Evolutionary conservation across 2,329 filamentous ascomycete species (phyloP).

Genomic region (Tolypocladium amazonense): DNA sequence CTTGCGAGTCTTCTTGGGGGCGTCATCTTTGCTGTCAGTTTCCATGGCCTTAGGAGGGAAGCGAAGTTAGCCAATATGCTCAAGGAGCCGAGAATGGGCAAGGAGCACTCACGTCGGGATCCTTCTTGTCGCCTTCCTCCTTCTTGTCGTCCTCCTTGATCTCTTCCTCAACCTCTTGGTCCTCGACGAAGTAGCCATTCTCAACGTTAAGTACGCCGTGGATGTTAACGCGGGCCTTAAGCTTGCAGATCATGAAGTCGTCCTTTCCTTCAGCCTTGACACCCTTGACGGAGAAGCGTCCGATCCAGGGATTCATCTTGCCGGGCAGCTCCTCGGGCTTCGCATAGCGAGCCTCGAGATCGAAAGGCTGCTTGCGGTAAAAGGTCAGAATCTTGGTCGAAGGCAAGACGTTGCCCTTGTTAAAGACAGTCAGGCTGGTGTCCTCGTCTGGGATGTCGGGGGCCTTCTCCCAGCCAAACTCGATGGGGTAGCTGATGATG

Average conservation of each 20-base stretch:
- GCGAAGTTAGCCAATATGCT: constrained; percentile 13
- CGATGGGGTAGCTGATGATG: constrained; percentile 95
- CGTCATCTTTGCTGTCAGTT: constrained; percentile 59
- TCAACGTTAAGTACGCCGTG: constrained; percentile 95
- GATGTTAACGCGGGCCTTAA: constrained; percentile 93
- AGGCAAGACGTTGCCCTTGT: constrained; percentile 91
- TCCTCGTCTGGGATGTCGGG: constrained; percentile 97
- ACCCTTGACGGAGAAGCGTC: constrained; percentile 93
- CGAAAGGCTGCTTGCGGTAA: constrained; percentile 96
- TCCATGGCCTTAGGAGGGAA: constrained; percentile 60
- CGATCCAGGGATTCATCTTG: constrained; percentile 90
- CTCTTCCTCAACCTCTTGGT: constrained; percentile 93
- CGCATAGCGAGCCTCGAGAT: constrained; percentile 88
- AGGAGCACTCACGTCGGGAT: constrained; percentile 57
- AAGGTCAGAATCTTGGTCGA: constrained; percentile 99
- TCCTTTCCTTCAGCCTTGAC: constrained; percentile 89
- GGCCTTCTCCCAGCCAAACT: constrained; percentile 98
- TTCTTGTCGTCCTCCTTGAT: constrained; percentile 68
- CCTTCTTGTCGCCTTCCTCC: constrained; percentile 53
- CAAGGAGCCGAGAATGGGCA: background rate
- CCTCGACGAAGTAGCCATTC: constrained; percentile 95
- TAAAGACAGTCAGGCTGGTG: constrained; percentile 93
- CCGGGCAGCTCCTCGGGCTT: constrained; percentile 80
- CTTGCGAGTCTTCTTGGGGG: constrained; percentile 82
- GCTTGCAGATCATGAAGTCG: constrained; percentile 99